Evolutionary conservation across 2,329 filamentous ascomycete genomes (phyloP).

Genomic region (Fusarium duplospermum): DNA sequence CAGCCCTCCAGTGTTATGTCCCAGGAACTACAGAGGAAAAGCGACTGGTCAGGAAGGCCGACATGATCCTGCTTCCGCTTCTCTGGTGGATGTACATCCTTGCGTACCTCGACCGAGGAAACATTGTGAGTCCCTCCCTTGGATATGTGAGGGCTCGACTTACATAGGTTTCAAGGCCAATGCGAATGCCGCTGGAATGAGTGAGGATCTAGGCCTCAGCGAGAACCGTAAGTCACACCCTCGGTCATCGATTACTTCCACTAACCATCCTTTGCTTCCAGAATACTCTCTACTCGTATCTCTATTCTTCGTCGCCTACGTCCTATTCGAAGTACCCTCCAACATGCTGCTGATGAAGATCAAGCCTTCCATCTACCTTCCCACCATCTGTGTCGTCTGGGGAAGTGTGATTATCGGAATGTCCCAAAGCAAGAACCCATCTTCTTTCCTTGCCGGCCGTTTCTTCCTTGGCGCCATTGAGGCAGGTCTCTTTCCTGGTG

Average conservation of each 20-base stretch:
- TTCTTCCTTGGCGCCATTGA: slow-evolving; percentile 72
- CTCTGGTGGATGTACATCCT: slow-evolving; percentile 63
- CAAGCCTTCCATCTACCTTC: slow-evolving; percentile 24
- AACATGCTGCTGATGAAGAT: slow-evolving; percentile 26
- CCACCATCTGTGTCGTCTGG: slow-evolving; percentile 20
- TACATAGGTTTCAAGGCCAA: no score
- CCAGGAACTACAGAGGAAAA: slow-evolving; percentile 39
- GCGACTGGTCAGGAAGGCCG: slow-evolving; percentile 48
- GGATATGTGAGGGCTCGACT: no score
- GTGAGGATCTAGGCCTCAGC: slow-evolving; percentile 17
- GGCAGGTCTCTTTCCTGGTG: slow-evolving; percentile 71
- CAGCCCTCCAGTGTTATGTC: slow-evolving; percentile 43
- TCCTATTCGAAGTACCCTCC: slow-evolving; percentile 23
- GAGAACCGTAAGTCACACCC: slow-evolving; percentile 10
- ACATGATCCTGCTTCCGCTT: slow-evolving; percentile 56
- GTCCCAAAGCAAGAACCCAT: slow-evolving; percentile 15
- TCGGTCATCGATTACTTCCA: background rate
- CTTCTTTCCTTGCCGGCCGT: slow-evolving; percentile 49
- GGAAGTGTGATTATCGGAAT: slow-evolving; percentile 25
- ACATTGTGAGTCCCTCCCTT: slow-evolving; percentile 37
- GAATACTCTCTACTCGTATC: slow-evolving; percentile 30
- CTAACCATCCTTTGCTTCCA: background rate
- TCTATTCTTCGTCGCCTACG: slow-evolving; percentile 27
- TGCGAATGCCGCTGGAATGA: slow-evolving; percentile 27
- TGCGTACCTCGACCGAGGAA: slow-evolving; percentile 46